phyloP scores from a whole-genome alignment of 129 eudicot species.

The Sambucus nigra region DNA sequence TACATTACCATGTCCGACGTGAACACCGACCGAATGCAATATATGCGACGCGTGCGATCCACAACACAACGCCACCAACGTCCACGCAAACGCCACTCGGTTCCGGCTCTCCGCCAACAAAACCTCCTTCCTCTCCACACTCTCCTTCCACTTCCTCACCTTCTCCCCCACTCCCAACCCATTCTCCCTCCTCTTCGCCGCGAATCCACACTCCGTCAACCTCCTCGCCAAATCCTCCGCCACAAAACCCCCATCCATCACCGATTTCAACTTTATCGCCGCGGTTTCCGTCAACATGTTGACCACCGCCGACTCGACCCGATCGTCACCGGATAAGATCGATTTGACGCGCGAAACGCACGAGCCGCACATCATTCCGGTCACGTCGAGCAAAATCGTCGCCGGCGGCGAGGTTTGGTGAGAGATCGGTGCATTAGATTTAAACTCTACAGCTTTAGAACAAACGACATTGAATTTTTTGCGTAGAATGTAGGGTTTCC shows the following conservation, averaged over 20 bases:
- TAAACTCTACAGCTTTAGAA: conserved; percentile 50
- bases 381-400: conserved; percentile 54
- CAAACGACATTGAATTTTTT: conserved; percentile 21
- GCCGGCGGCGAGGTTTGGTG: conserved; percentile 8
- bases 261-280: conserved; percentile 53
- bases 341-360: conserved; percentile 80
- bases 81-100: conserved; percentile 83
- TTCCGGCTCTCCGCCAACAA: conserved; percentile 66
- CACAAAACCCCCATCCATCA: conserved; percentile 9
- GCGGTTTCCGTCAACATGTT: conserved; percentile 87
- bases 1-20: conserved; percentile 62
- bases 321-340: conserved; percentile 46
- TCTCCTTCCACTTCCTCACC: conserved; percentile 82
- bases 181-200: conserved; percentile 51
- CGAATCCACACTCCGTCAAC: conserved; percentile 75
- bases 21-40: conserved; percentile 73
- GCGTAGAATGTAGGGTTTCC: too few species aligned
- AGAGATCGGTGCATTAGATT: conserved; percentile 10
- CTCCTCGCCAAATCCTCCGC: conserved; percentile 66
- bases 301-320: conserved; percentile 84
- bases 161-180: conserved; percentile 74
- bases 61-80: conserved; percentile 82
- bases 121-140: conserved; percentile 62
- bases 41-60: conserved; percentile 83
- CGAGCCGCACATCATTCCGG: conserved; percentile 95